Percentiles rank a stretch among this genome's conserved stretches.
Conservation (phyloP, 306 rosid genomes). For the Canavalia gladiata region DNA sequence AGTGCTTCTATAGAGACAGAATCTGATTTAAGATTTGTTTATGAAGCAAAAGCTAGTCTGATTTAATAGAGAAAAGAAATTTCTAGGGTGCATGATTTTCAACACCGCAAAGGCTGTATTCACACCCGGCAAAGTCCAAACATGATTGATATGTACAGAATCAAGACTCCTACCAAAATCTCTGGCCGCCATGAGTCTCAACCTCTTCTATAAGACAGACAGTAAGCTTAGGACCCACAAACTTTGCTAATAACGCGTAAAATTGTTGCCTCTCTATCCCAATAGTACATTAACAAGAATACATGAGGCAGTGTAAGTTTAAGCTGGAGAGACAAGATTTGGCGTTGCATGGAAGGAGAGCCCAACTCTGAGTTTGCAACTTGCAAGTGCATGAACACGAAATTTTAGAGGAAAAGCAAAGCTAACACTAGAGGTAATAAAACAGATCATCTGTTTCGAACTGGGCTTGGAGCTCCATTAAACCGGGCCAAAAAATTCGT, state of each 20-base stretch:
- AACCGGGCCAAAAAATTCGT: too few relatives aligned
- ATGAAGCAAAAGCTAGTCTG: constrained; percentile 3
- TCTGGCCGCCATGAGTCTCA: constrained; percentile 39
- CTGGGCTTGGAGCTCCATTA: too few relatives aligned
- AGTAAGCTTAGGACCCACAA: constrained; percentile 53
- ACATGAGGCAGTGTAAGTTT: background rate
- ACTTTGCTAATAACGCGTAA: constrained; percentile 25
- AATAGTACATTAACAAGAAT: background rate
- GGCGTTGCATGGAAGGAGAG: constrained; percentile 35
- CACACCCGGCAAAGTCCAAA: constrained; percentile 34
- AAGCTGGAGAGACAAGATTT: constrained; percentile 1
- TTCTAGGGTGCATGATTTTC: constrained; percentile 35
- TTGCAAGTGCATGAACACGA: constrained; percentile 21
- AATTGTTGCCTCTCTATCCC: background rate
- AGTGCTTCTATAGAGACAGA: constrained; percentile 27
- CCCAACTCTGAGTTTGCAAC: constrained; percentile 10
- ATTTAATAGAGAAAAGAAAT: background rate
- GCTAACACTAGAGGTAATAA: background rate
- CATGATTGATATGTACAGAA: constrained; percentile 21
- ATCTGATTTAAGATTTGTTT: constrained; percentile 1
- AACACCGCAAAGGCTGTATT: constrained; percentile 13
- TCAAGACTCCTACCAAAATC: constrained; percentile 32
- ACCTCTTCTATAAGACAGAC: constrained; percentile 27
- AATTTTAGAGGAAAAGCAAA: background rate
- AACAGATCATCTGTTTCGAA: too few relatives aligned